Evolutionary conservation across 345 rosid species (phyloP).

Genomic region (Eucalyptus tenuipes): DNA sequence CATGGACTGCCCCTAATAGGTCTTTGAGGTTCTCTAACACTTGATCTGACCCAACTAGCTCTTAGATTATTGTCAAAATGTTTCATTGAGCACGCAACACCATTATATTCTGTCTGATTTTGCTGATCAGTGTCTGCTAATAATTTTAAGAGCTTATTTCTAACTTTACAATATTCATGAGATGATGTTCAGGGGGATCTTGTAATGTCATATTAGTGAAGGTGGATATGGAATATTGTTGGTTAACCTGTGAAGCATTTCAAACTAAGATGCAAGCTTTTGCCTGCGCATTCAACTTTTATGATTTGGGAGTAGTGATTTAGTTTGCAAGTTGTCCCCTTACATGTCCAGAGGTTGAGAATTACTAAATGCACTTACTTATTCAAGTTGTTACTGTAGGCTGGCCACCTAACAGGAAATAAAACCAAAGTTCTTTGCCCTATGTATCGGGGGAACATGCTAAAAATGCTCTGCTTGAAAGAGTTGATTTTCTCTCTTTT

Average conservation of each 20-base stretch:
- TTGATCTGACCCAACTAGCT: too few species aligned
- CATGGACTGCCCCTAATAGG: background rate
- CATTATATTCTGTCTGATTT: background rate
- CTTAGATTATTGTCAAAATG: too few species aligned
- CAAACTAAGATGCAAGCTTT: background rate
- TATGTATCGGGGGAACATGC: background rate
- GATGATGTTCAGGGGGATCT: background rate
- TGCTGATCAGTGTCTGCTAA: background rate
- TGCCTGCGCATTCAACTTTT: background rate
- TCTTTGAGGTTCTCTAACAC: too few species aligned
- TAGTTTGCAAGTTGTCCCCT: background rate
- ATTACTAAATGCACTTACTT: background rate
- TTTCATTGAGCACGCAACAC: too few species aligned
- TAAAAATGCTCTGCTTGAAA: background rate
- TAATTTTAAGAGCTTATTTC: background rate
- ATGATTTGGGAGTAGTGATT: background rate
- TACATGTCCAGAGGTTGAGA: background rate
- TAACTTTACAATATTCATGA: background rate
- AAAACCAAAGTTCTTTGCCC: background rate
- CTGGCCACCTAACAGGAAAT: background rate
- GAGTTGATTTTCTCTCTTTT: background rate
- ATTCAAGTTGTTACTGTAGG: background rate
- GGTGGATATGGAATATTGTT: background rate
- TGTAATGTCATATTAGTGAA: background rate
- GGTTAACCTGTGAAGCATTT: background rate